phyloP scores from a whole-genome alignment of 164 flowering plant genomes.

The Warburgia ugandensis region DNA sequence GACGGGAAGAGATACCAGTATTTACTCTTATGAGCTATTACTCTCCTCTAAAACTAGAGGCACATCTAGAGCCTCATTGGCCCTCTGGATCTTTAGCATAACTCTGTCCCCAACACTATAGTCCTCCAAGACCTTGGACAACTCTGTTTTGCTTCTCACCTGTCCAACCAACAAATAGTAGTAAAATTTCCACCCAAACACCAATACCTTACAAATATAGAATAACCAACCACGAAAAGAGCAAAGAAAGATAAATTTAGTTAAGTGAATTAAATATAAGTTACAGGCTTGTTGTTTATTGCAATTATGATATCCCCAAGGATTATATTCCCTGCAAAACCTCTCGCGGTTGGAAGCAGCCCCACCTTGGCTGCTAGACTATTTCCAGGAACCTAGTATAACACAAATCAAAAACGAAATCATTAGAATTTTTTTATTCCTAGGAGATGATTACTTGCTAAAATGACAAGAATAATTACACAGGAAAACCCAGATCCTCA shows the following conservation, averaged over 20 bases:
- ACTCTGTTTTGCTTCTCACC: conserved; percentile 74
- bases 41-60: conserved; percentile 58
- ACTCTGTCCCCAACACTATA: conserved; percentile 69
- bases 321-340: conserved; percentile 84
- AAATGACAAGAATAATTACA: no score
- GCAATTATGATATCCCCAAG: conserved; percentile 83
- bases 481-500: no score
- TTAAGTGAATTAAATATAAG: conserved; percentile 9
- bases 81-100: conserved; percentile 51
- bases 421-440: background rate
- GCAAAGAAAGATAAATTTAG: background rate
- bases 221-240: background rate
- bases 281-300: conserved; percentile 69
- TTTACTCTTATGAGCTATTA: conserved; percentile 1
- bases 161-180: conserved; percentile 16
- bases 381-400: conserved; percentile 60
- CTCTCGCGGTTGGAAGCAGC: conserved; percentile 66
- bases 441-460: background rate
- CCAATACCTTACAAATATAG: background rate
- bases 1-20: no score
- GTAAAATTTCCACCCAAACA: background rate
- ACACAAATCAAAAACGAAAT: background rate
- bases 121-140: conserved; percentile 62
- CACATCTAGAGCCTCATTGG: conserved; percentile 50
- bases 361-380: conserved; percentile 86